A percentile compares a stretch with the other conserved stretches of the same genome.
phyloP scores from a whole-genome alignment of 2,329 filamentous ascomycete genomes.

The Aspergillus uvarum region DNA sequence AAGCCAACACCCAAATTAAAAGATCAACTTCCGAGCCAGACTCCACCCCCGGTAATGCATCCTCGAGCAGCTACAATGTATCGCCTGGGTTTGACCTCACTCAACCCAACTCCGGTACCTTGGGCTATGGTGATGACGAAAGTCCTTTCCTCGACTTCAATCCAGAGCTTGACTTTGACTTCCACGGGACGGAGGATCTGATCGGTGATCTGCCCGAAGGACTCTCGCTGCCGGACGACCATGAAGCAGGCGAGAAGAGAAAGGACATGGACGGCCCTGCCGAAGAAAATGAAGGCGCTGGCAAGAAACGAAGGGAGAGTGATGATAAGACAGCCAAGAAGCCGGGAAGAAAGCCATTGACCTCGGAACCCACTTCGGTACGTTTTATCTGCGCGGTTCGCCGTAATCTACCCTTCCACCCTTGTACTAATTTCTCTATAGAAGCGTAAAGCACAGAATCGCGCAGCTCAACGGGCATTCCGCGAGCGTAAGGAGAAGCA shows the following conservation, averaged over 20 bases:
- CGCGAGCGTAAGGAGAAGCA: constrained; percentile 90
- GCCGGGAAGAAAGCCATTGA: constrained; percentile 91
- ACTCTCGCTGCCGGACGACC: constrained; percentile 36
- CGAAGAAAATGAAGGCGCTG: constrained; percentile 64
- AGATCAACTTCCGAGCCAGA: constrained; percentile 25
- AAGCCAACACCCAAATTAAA: constrained; percentile 19
- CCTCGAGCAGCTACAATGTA: constrained; percentile 42
- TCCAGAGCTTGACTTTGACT: constrained; percentile 74
- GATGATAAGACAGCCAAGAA: constrained; percentile 90
- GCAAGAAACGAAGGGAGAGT: constrained; percentile 70
- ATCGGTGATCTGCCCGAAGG: constrained; percentile 70
- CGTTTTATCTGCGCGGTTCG: constrained; percentile 43
- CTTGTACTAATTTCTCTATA: constrained; percentile 29
- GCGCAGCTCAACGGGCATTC: constrained; percentile 89
- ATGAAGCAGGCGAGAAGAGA: constrained; percentile 61
- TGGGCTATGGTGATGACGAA: constrained; percentile 61
- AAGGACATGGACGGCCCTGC: constrained; percentile 57
- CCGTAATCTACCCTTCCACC: neutral
- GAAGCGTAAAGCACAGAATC: constrained; percentile 82
- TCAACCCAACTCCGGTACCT: constrained; percentile 43
- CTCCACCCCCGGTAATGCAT: constrained; percentile 43
- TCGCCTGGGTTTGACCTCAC: constrained; percentile 34
- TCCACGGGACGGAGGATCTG: constrained; percentile 62
- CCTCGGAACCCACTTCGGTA: constrained; percentile 93
- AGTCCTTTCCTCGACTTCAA: constrained; percentile 84